Evolutionary conservation across 768 basidiomycete species (phyloP).

Genomic region (Obba rivulosa): DNA sequence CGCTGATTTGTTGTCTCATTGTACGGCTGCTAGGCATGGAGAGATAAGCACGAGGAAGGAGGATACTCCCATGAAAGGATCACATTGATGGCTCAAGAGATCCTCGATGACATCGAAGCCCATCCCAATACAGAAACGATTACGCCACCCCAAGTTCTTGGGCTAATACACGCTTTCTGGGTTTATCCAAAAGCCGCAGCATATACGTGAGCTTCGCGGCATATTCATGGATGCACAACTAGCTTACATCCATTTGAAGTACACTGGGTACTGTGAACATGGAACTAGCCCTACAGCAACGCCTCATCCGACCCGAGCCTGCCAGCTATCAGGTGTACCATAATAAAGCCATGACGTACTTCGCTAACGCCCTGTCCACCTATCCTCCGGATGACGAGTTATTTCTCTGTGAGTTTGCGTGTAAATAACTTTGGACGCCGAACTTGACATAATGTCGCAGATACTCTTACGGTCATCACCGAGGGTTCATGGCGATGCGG

Average conservation of each 20-base stretch:
- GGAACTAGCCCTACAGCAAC: too few species aligned
- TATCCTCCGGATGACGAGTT: constrained; percentile 10
- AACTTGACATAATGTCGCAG: too few species aligned
- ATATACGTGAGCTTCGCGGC: constrained; percentile 1
- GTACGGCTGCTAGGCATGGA: background rate
- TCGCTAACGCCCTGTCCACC: background rate
- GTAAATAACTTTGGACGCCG: too few species aligned
- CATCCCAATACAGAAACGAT: background rate
- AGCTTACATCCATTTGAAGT: background rate
- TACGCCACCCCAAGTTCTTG: background rate
- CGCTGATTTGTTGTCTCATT: background rate
- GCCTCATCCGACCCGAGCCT: background rate
- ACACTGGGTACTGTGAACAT: background rate
- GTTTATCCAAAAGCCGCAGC: constrained; percentile 5
- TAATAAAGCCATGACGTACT: background rate
- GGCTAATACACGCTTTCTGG: constrained; percentile 1
- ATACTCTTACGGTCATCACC: too few species aligned
- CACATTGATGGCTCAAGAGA: background rate
- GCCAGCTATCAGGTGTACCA: too few species aligned
- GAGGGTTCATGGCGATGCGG: too few species aligned
- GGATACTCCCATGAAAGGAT: background rate
- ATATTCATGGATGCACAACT: too few species aligned
- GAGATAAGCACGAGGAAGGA: background rate
- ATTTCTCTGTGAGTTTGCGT: background rate
- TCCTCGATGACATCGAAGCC: background rate